Conservation (phyloP, 148 eudicot species). For the Spergularia bocconei region DNA sequence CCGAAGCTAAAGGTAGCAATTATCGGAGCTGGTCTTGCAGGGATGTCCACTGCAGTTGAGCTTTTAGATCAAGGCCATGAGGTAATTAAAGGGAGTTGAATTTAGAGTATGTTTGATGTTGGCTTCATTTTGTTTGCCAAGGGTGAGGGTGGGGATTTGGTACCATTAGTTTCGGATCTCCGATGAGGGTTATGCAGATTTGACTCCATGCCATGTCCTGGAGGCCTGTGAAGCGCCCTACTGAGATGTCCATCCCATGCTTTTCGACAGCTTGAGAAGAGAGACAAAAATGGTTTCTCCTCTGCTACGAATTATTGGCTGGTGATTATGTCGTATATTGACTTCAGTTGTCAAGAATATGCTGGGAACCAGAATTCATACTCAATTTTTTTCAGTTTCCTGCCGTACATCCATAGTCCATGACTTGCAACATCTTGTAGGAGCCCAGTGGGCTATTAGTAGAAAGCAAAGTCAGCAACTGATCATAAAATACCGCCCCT, state of each 20-base stretch:
- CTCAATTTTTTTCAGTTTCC: not conserved
- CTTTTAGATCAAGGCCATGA: constrained; percentile 99
- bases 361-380: not conserved
- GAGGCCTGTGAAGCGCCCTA: not conserved
- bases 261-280: not conserved
- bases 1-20: constrained; percentile 98
- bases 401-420: not conserved
- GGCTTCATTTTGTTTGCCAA: not conserved
- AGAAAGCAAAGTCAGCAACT: not conserved
- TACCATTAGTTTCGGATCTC: not conserved
- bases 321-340: not conserved
- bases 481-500: not conserved
- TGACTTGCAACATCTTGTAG: not conserved
- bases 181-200: not conserved
- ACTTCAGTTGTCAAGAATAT: not conserved
- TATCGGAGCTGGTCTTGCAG: constrained; percentile 97
- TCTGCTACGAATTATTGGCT: not conserved
- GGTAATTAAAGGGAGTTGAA: constrained; percentile 59
- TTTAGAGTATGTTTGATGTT: not conserved
- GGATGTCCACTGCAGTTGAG: constrained; percentile 99
- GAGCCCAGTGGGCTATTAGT: not conserved
- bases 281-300: not conserved
- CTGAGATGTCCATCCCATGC: not conserved
- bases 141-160: not conserved
- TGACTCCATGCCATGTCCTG: not conserved